Evolutionary conservation across 1,284 basidiomycete genomes (phyloP), one percentile per base, ranked within the genome.

Genomic region (Cutaneotrichosporon sp.): DNA sequence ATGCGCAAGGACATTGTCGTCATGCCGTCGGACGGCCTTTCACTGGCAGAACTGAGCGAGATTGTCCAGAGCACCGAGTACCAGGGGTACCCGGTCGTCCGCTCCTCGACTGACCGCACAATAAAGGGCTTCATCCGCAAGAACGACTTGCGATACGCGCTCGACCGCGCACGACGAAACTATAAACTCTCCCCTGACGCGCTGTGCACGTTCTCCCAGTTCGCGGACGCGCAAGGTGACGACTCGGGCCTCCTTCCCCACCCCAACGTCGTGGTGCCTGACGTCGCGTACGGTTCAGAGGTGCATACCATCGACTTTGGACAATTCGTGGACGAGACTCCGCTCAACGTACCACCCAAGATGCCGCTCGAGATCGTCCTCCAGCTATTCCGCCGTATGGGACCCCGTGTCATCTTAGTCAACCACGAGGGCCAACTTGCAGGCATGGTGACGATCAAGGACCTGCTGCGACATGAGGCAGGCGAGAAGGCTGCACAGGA

Each of bases 341-440:
- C 95, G 1, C 85, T 99, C 65, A 92, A 90, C 0, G 95, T 97
- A 2, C 90, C 92, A n/a, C 90, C 93, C 1, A 90, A 90, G 70
- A 86, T 97, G 66, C 92, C 94, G 1, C 83, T 99, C 49, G 96
- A 99, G 80, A 95, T 97, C 62, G 93, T 96, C 13, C 92, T 97
- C 89, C 91, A 97, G 76, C 81, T 97, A 32, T 97, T 97, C 84
- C 91, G 94, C 73, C 86, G 92, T 57, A 90, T 97, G 89, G 95
- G 96, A 0, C 97, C 97, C 0, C 88, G 95, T 18, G 91, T 97
- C 16, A 94, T 99, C 65, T 85, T 99, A 6, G 92, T 99, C 0
- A 90, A 93, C 74, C 87, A 90, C 63, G 86, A 89, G 71, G 96
- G 96, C 13, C 81, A 83, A 49, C 84, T 99, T 4, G 86, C 86